phyloP scores from a whole-genome alignment of 2,329 filamentous ascomycete genomes.

The Colletotrichum abscissum region DNA sequence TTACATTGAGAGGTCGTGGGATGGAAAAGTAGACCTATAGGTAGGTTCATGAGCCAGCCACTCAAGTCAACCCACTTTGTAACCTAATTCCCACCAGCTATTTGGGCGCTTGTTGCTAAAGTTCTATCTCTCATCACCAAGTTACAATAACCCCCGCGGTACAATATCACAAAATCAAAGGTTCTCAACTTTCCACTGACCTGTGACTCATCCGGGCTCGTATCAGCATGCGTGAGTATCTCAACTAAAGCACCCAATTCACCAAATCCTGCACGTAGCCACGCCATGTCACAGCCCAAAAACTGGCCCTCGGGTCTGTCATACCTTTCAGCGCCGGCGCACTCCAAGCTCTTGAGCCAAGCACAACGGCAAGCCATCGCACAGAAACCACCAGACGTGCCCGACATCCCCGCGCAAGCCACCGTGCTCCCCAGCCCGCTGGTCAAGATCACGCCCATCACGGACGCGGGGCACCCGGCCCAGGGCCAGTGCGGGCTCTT shows the following conservation, averaged over 20 bases:
- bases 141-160: neutral
- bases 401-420: constrained; percentile 47
- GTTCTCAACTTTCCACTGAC: neutral
- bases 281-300: constrained; percentile 50
- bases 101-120: neutral
- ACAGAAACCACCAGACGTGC: constrained; percentile 39
- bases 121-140: neutral
- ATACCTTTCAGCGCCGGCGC: constrained; percentile 63
- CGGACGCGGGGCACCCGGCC: constrained; percentile 64
- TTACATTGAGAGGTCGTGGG: neutral
- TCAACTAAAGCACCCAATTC: neutral
- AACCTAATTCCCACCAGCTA: neutral
- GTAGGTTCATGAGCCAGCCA: neutral
- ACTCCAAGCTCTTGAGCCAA: constrained; percentile 57
- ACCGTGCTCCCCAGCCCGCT: constrained; percentile 57
- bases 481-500: constrained; percentile 70
- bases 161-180: neutral
- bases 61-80: neutral
- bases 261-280: too few species aligned
- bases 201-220: neutral
- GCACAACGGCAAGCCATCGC: constrained; percentile 53
- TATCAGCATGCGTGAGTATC: neutral
- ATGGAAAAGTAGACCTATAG: neutral
- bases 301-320: constrained; percentile 68
- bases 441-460: constrained; percentile 67